Evolutionary conservation across 805 yeast genomes (phyloP).

Genomic region (Lipomyces sp.): DNA sequence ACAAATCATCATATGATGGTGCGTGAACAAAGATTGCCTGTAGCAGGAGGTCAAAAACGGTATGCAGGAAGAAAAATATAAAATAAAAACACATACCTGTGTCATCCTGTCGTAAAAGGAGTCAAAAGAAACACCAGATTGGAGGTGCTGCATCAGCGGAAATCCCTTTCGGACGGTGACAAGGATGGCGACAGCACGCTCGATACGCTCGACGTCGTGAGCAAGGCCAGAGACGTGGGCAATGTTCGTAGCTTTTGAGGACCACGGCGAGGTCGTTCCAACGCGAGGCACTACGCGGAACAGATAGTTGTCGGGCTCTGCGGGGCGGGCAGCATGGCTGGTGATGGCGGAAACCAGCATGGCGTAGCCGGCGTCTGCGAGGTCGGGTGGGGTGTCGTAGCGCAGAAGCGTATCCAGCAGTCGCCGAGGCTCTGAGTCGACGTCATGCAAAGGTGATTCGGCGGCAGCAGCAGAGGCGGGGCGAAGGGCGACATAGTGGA

Average conservation of each 20-base stretch:
- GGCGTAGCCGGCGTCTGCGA: conserved; percentile 45
- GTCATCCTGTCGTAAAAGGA: conserved; percentile 94
- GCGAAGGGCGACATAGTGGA: conserved; percentile 73
- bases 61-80: neutral
- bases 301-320: conserved; percentile 47
- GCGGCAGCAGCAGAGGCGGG: conserved; percentile 3
- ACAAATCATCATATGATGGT: conserved; percentile 69
- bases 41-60: neutral
- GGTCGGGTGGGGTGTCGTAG: conserved; percentile 68
- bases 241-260: conserved; percentile 96
- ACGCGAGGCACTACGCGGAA: conserved; percentile 83
- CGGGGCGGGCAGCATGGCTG: conserved; percentile 34
- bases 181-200: conserved; percentile 80
- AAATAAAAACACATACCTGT: conserved; percentile 48
- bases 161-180: conserved; percentile 69
- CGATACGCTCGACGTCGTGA: conserved; percentile 72
- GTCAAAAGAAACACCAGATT: conserved; percentile 57
- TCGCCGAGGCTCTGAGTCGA: conserved; percentile 30
- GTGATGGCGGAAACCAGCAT: conserved; percentile 42
- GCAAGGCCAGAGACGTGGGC: conserved; percentile 81
- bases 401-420: conserved; percentile 62
- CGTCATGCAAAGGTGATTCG: neutral
- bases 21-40: conserved; percentile 46
- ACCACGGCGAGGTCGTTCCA: conserved; percentile 99
- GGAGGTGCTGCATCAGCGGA: conserved; percentile 56